These are phyloP conservation scores for Dichotomopilus funicola DNA, from an alignment of 2,329 filamentous ascomycete genomes.

Conservation along the genomic window DNA sequence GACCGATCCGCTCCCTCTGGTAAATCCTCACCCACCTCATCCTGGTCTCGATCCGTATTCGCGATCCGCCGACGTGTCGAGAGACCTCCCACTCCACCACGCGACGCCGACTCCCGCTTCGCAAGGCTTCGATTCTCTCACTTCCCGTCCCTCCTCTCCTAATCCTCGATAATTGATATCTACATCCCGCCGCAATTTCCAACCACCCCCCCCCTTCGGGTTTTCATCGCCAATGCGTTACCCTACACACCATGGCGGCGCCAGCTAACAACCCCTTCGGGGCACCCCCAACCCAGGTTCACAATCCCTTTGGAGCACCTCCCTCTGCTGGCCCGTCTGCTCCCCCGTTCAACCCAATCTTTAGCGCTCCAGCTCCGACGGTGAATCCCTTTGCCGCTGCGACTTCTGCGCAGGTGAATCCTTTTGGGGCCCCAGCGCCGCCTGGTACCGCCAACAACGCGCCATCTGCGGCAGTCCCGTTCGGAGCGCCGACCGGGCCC, in stretches of 20 bases:
- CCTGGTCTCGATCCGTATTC: background rate
- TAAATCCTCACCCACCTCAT: constrained; percentile 7
- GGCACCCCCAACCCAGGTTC: constrained; percentile 15
- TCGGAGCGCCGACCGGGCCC: constrained; percentile 1
- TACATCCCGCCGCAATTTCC: background rate
- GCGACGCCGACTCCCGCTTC: background rate
- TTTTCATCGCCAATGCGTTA: constrained; percentile 16
- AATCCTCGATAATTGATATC: background rate
- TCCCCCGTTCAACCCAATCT: background rate
- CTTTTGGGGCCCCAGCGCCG: background rate
- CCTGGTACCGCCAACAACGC: background rate
- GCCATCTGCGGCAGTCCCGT: background rate
- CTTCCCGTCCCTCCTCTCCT: background rate
- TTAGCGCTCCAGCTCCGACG: background rate
- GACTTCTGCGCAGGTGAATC: background rate
- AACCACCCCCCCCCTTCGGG: constrained; percentile 2
- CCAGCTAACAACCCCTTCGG: constrained; percentile 26
- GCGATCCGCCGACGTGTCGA: background rate
- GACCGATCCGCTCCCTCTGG: constrained; percentile 3
- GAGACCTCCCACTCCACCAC: background rate
- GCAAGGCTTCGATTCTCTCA: background rate
- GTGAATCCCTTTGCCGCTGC: constrained; percentile 7
- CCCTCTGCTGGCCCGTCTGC: background rate
- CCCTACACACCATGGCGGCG: constrained; percentile 18
- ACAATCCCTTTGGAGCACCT: constrained; percentile 5